phyloP scores from a whole-genome alignment of 768 basidiomycete species.

The Tylopilus plumbeoviolaceoides region DNA sequence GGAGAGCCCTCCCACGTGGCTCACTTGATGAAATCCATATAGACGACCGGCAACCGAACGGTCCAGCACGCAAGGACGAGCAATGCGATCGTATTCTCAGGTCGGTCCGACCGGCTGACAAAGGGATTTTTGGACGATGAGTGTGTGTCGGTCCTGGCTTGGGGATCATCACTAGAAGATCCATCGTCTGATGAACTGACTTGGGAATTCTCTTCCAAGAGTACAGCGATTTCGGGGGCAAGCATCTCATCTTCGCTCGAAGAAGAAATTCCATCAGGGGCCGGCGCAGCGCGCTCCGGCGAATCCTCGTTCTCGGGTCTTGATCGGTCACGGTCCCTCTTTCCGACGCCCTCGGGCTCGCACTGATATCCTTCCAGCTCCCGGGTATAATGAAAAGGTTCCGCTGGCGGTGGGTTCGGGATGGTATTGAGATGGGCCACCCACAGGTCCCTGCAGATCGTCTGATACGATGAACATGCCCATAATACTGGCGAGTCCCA shows the following conservation, averaged over 20 bases:
- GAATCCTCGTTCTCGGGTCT: conserved; percentile 17
- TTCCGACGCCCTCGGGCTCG: conserved; percentile 5
- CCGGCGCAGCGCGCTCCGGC: conserved; percentile 9
- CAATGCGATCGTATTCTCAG: conserved; percentile 57
- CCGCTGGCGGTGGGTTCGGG: conserved; percentile 55
- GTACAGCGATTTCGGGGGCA: conserved; percentile 36
- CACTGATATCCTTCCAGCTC: conserved; percentile 28
- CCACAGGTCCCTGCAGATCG: conserved; percentile 80
- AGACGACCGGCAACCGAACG: conserved; percentile 70
- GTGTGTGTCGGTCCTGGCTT: conserved; percentile 3
- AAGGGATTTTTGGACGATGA: conserved; percentile 12
- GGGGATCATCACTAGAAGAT: conserved; percentile 14
- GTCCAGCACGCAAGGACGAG: conserved; percentile 77
- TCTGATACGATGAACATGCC: conserved; percentile 36
- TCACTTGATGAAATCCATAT: conserved; percentile 71
- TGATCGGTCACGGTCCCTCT: conserved; percentile 1
- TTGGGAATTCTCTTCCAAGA: conserved; percentile 39
- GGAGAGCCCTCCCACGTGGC: conserved; percentile 17
- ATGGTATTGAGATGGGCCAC: conserved; percentile 63
- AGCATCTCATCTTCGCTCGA: conserved; percentile 23
- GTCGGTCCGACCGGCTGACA: conserved; percentile 33
- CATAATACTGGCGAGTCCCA: not conserved
- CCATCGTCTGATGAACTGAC: conserved; percentile 30
- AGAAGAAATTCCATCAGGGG: conserved; percentile 8
- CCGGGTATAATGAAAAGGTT: conserved; percentile 50